Percentiles rank a stretch among this genome's conserved stretches.
phyloP scores from a whole-genome alignment of 208 protist genomes.

The Acanthamoeba royreba region DNA sequence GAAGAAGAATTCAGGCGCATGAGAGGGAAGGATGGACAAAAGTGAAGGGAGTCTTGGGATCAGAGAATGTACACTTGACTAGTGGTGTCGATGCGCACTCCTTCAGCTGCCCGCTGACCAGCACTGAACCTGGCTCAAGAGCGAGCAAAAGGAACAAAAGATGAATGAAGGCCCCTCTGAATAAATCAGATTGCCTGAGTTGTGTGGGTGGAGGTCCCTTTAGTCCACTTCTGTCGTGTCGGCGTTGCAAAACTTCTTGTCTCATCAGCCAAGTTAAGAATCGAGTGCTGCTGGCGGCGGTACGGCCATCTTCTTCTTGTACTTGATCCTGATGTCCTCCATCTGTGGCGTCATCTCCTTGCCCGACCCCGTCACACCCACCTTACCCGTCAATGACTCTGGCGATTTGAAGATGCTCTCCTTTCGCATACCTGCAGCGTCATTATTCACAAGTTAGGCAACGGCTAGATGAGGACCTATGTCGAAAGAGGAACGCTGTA shows the following conservation, averaged over 20 bases:
- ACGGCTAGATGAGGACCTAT: too few relatives aligned
- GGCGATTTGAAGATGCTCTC: constrained; percentile 63
- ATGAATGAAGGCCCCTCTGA: too few relatives aligned
- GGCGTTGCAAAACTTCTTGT: not conserved
- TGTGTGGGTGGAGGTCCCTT: not conserved
- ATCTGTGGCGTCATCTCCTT: constrained; percentile 23
- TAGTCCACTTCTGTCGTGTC: not conserved
- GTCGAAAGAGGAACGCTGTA: not conserved
- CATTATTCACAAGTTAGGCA: not conserved
- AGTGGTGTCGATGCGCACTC: not conserved
- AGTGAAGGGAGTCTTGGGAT: not conserved
- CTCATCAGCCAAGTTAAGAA: too few relatives aligned
- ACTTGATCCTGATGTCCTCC: constrained; percentile 5
- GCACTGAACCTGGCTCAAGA: not conserved
- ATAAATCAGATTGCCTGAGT: too few relatives aligned
- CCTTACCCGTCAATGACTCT: constrained; percentile 36
- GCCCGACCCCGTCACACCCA: constrained; percentile 53
- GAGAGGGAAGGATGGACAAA: not conserved
- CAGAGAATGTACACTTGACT: not conserved
- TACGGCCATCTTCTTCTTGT: constrained; percentile 34
- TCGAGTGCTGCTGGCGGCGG: not conserved
- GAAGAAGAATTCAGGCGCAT: too few relatives aligned
- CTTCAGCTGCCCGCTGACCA: not conserved
- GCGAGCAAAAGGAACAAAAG: not conserved
- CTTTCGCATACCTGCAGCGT: constrained; percentile 19